Base-by-base conservation (phyloP, 2,329 filamentous ascomycete genomes). In the Metarhizium album region DNA sequence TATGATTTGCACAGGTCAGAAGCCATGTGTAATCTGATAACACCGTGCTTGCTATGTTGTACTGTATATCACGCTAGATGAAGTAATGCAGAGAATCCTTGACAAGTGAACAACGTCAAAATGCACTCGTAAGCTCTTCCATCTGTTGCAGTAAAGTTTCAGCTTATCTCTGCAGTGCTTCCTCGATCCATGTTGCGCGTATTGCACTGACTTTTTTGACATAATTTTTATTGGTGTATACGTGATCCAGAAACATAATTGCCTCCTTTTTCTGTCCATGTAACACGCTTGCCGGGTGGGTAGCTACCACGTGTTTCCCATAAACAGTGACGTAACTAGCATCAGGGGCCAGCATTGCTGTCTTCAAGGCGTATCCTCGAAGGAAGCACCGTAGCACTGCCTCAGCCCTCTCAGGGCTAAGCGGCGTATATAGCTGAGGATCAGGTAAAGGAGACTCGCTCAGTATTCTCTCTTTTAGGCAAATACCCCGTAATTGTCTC, bases 231-330 rank as follows among this genome's bases (percentile, higher is more conserved):
- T 75, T 75, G 1, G 82, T 85, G 57, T 78, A 84, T 0, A 84
- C 79, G 55, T 84, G 78, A 55, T 85, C 81, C 9, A 84, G 62
- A 54, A 83, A 85, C 80, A 85, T 81, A 60, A 85, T 82, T 3
- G 80, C 80, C 64, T 83, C 80, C 59, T 73, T 75, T 64, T 83
- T 83, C 58, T 76, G 72, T 0, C 81, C 80, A 55, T 82, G 78
- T 46, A 84, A 57, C 0, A 81, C 77, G 55, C 81, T 84, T 0
- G 78, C 74, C 0, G 82, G 82, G 57, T 85, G 82, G 18, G 84
- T 76, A 0, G 76, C 72, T 9, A 85, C 78, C 2, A 74, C 67
- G 47, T 83, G 78, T 58, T 80, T 82, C 20, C 79, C 80, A 29
- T 76, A 71, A 0, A 75, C 70, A 0, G 80, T 84, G 6, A 77